Base-by-base conservation (phyloP, 768 basidiomycete genomes). In the Lactarius akahatsu region DNA sequence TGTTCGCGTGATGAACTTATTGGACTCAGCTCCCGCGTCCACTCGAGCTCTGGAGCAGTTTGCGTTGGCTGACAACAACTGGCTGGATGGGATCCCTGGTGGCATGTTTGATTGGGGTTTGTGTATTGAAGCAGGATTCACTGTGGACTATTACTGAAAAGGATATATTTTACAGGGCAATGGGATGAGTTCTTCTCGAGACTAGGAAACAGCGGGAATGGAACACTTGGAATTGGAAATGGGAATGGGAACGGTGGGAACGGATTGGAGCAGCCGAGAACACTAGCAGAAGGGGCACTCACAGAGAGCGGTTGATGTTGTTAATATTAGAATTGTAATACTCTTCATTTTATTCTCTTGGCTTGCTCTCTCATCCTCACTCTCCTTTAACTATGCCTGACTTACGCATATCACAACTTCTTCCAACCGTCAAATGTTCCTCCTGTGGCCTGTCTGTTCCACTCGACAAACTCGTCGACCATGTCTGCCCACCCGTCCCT, bases 91-190 rank as follows among this genome's bases (percentile, higher is more conserved):
- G 1, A 85, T 94, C 61, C 92, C 92, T 52, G 88, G 87, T 4
- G 83, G 85, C 23, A 92, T 94, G 90, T 94, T 92, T 76, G 91
- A 93, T 75, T 94, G 90, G 90, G 85, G 91, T 91, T 71, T 70
- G 82, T 80, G 6, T 8, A 62, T 16, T 64, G 20, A 23, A 57
- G 26, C 28, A 52, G 60, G 67, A 52, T 60, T 59, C 45, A 50
- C 57, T 59, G 40, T 62, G 50, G 32, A 61, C 26, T 41, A 57
- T 69, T 69, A 59, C 26, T n/a, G 54, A 28, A 52, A 57, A 9
- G 40, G 61, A 66, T 43, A 23, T 56, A 28, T 34, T 28, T 40
- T 69, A 55, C 73, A 92, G 91, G 85, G 54, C 90, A 91, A 79
- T 92, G 91, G 91, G 91, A 92, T 60, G 85, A 80, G 38, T 92